phyloP scores from a whole-genome alignment of 1,284 basidiomycete genomes.

The Tilletia walkeri region DNA sequence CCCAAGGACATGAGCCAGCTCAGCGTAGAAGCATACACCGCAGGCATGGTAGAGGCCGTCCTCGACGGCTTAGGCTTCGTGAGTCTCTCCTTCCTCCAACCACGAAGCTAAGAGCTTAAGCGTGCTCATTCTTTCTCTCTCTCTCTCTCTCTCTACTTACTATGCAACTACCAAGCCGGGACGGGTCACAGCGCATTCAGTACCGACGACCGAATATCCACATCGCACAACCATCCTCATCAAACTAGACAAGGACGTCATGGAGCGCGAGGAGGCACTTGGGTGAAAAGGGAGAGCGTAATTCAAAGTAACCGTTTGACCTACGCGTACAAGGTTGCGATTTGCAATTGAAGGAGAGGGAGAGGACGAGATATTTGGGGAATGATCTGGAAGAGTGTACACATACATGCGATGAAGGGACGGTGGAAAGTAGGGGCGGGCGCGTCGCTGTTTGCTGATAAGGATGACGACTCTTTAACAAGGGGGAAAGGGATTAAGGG shows the following conservation, averaged over 20 bases:
- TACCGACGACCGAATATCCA: slow-evolving; percentile 76
- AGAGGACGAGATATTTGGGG: too few species aligned
- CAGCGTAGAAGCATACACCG: slow-evolving; percentile 92
- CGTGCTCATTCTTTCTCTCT: slow-evolving; percentile 62
- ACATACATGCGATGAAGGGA: too few species aligned
- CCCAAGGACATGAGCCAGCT: slow-evolving; percentile 90
- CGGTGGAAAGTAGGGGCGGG: too few species aligned
- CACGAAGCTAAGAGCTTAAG: slow-evolving; percentile 58
- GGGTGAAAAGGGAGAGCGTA: too few species aligned
- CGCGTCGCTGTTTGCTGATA: too few species aligned
- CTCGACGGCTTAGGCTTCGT: slow-evolving; percentile 93
- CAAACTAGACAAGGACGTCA: slow-evolving; percentile 48
- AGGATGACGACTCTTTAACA: too few species aligned
- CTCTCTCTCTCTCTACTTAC: not conserved
- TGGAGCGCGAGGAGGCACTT: slow-evolving; percentile 47
- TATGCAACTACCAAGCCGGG: slow-evolving; percentile 68
- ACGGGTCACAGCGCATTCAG: slow-evolving; percentile 91
- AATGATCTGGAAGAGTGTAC: too few species aligned
- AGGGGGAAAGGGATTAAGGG: too few species aligned
- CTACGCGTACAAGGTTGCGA: too few species aligned
- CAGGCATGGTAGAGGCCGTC: slow-evolving; percentile 94
- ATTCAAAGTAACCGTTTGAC: too few species aligned
- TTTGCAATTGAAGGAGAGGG: too few species aligned
- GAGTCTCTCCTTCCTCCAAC: slow-evolving; percentile 57
- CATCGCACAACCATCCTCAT: slow-evolving; percentile 58